phyloP scores from a whole-genome alignment of 805 yeast genomes.

The Nakazawaea populi region DNA sequence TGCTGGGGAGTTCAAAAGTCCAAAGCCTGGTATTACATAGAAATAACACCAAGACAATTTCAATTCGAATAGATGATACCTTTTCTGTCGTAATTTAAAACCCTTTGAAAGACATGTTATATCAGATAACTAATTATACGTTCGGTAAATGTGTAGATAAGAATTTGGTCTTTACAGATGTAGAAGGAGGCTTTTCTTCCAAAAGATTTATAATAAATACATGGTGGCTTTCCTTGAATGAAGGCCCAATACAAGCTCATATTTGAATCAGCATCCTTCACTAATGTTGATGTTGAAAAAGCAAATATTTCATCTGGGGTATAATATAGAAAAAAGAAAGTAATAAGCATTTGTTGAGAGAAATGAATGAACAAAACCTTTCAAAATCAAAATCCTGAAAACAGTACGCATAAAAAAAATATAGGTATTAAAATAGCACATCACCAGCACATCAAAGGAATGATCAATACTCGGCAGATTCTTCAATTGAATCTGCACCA shows the following conservation, averaged over 20 bases:
- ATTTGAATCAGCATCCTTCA: too few species aligned
- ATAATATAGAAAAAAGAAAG: not conserved
- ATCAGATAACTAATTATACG: too few species aligned
- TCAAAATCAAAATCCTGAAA: not conserved
- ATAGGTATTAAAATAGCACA: not conserved
- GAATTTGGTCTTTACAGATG: not conserved
- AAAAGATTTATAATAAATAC: too few species aligned
- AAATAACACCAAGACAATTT: not conserved
- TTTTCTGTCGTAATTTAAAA: too few species aligned
- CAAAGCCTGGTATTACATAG: slow-evolving; percentile 46
- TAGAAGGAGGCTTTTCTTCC: not conserved
- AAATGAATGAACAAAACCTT: not conserved
- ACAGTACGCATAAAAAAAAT: not conserved
- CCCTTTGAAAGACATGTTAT: too few species aligned
- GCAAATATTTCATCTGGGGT: not conserved
- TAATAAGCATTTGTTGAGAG: not conserved
- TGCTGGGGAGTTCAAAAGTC: slow-evolving; percentile 43
- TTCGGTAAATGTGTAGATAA: too few species aligned
- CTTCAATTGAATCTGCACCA: slow-evolving; percentile 70
- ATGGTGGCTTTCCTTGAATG: too few species aligned
- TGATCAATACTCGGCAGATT: slow-evolving; percentile 23
- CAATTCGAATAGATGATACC: too few species aligned
- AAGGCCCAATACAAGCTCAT: too few species aligned
- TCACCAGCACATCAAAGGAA: not conserved
- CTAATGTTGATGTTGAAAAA: not conserved